Conservation (phyloP, 768 basidiomycete genomes). For the Termitomyces sp. region DNA sequence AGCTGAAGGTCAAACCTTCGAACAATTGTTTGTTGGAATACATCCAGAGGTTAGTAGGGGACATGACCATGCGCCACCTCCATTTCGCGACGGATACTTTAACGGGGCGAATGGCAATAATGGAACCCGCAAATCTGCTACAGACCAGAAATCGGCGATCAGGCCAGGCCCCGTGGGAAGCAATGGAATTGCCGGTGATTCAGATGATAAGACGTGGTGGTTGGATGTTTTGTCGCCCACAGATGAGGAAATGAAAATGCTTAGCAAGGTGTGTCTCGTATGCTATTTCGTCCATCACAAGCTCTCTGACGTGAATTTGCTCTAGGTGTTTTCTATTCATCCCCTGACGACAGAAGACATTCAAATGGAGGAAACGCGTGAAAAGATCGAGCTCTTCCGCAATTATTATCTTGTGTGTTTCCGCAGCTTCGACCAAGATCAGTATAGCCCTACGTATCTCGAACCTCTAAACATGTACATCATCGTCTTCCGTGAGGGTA, state of each 20-base stretch:
- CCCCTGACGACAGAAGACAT: conserved; percentile 99
- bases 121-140: background rate
- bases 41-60: conserved; percentile 15
- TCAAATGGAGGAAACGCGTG: conserved; percentile 98
- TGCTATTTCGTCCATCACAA: background rate
- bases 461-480: conserved; percentile 99
- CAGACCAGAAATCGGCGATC: conserved; percentile 13
- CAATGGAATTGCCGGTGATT: conserved; percentile 26
- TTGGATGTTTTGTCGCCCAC: conserved; percentile 90
- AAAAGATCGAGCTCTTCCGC: conserved; percentile 98
- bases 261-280: conserved; percentile 68
- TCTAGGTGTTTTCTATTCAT: conserved; percentile 92
- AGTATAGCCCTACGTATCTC: conserved; percentile 93
- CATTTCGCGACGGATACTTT: conserved; percentile 5
- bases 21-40: conserved; percentile 76
- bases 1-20: conserved; percentile 89
- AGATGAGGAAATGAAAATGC: conserved; percentile 97
- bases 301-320: background rate
- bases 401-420: conserved; percentile 99
- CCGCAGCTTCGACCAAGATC: conserved; percentile 98
- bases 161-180: conserved; percentile 7
- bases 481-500: conserved; percentile 97
- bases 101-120: conserved; percentile 1
- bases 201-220: conserved; percentile 93
- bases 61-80: conserved; percentile 3